phyloP scores from a whole-genome alignment of 768 basidiomycete species.

The Porpolomopsis calyptriformis region DNA sequence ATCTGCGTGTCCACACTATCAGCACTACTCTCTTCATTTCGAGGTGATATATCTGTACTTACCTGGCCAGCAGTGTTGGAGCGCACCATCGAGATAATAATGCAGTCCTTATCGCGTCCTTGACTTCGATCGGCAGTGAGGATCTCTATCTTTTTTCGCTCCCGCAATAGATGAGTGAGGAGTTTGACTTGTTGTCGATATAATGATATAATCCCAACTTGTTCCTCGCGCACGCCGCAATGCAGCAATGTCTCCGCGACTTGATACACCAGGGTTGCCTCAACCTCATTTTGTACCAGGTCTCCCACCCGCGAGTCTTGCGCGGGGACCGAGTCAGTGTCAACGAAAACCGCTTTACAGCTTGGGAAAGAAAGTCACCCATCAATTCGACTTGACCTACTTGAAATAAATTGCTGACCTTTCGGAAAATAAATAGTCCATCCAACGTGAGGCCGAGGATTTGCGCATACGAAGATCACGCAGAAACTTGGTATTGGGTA shows the following conservation, averaged over 20 bases:
- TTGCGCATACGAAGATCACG: constrained; percentile 29
- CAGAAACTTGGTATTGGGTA: constrained; percentile 41
- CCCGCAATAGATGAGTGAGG: constrained; percentile 52
- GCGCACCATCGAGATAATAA: constrained; percentile 86
- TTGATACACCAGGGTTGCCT: constrained; percentile 62
- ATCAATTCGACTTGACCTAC: not conserved
- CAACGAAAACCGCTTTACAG: constrained; percentile 84
- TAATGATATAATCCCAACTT: constrained; percentile 82
- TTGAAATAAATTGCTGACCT: constrained; percentile 37
- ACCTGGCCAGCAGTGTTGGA: constrained; percentile 74
- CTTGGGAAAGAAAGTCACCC: constrained; percentile 29
- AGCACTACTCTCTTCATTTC: not conserved
- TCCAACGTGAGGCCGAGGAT: constrained; percentile 52
- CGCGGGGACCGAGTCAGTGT: constrained; percentile 78
- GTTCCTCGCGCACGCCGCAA: constrained; percentile 53
- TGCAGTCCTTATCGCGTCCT: constrained; percentile 91
- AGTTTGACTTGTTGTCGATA: constrained; percentile 96
- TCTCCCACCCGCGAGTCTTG: constrained; percentile 76
- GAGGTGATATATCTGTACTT: constrained; percentile 19
- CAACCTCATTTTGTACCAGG: constrained; percentile 79
- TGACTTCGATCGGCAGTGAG: constrained; percentile 90
- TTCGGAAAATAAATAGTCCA: constrained; percentile 50
- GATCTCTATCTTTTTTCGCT: constrained; percentile 58
- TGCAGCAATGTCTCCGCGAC: constrained; percentile 53
- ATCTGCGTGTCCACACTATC: constrained; percentile 35